Base-by-base conservation (phyloP, 805 yeast species). In the Lachancea lanzarotensis region DNA sequence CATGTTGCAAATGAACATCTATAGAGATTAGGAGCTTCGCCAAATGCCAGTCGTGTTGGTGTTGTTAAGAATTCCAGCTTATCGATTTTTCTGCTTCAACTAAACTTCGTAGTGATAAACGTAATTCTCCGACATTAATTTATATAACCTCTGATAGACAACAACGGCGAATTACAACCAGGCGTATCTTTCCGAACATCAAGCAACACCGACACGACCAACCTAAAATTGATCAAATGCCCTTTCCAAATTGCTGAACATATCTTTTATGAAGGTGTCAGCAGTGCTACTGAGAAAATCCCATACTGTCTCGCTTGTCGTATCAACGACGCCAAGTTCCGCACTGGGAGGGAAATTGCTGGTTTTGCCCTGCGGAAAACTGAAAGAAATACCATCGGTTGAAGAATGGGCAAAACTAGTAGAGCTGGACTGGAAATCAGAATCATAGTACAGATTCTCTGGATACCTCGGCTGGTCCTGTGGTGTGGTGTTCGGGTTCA, bases 261-360 rank as follows among this genome's bases (percentile, higher is more conserved):
- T 53, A 37, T 57, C 63, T 26, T 62, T 50, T 15, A 63, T 41
- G 43, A 55, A 60, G 25, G 47, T 51, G 36, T 63, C 67, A 13
- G 66, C 66, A 0, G 65, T 60, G 29, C 51, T 48, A 30, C 61
- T 59, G 31, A 63, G 45, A 40, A 63, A 63, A 42, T 62, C 65
- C 67, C 67, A 62, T 6, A 63, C 22, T 2, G 48, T 25, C 13
- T 38, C 26, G 19, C 22, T 17, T 16, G 34, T 15, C 6, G 12
- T 13, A 10, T 27, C 36, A 9, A 6, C 18, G 8, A 17, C 42
- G 19, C 20, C 30, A 41, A 18, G 18, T n/a, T 19, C 15, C 31
- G 25, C 22, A n/a, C 7, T 11, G 13, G 45, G 48, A 12, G 48
- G 41, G 22, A 45, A 45, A 16, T 29, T 32, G 18, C 35, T 36